These are phyloP conservation scores for Zizania palustris DNA, from an alignment of 202 grass and related monocot species.

Conservation along the genomic window DNA sequence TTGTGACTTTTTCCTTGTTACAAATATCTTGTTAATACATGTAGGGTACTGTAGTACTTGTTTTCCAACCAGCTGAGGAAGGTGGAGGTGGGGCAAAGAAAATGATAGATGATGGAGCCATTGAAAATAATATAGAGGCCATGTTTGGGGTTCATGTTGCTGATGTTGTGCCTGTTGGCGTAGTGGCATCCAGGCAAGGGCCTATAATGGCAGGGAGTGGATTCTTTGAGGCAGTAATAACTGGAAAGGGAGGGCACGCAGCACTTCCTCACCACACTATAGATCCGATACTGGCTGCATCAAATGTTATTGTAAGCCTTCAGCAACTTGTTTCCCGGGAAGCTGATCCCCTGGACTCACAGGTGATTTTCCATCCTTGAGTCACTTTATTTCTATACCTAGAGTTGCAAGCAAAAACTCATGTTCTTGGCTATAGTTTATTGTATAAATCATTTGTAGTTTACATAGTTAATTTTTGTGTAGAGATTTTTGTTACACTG, in stretches of 20 bases:
- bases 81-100: slow-evolving; percentile 78
- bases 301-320: slow-evolving; percentile 89
- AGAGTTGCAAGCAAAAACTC: background rate
- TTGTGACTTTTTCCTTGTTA: background rate
- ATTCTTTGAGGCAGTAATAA: slow-evolving; percentile 90
- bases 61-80: slow-evolving; percentile 98
- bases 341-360: slow-evolving; percentile 93
- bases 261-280: slow-evolving; percentile 95
- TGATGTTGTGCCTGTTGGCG: slow-evolving; percentile 54
- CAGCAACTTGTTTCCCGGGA: slow-evolving; percentile 91
- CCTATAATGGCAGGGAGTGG: slow-evolving; percentile 90
- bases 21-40: slow-evolving; percentile 30
- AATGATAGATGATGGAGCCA: slow-evolving; percentile 80
- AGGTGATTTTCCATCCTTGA: slow-evolving; percentile 57
- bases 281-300: slow-evolving; percentile 89
- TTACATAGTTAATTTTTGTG: background rate
- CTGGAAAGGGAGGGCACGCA: slow-evolving; percentile 86
- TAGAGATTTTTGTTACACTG: background rate
- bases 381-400: slow-evolving; percentile 16
- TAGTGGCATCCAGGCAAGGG: slow-evolving; percentile 68
- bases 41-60: slow-evolving; percentile 72
- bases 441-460: background rate
- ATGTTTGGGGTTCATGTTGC: slow-evolving; percentile 86
- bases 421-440: background rate
- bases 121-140: slow-evolving; percentile 73